Evolutionary conservation across 2,329 filamentous ascomycete species (phyloP), one percentile per base, ranked within the genome.

Genomic region (Penicillium verrucosum): DNA sequence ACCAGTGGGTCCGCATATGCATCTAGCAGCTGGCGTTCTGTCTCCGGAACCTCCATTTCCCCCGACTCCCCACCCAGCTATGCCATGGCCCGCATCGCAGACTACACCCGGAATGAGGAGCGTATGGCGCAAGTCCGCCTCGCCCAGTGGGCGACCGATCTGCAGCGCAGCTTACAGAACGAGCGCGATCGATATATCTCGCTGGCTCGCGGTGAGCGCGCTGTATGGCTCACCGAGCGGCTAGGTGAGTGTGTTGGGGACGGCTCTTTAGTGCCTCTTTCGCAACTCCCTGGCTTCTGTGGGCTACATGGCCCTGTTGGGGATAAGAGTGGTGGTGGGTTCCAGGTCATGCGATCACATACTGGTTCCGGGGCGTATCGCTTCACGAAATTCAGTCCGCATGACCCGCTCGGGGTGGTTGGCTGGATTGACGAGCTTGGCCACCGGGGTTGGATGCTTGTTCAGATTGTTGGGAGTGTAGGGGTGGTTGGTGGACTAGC

Each of bases 401-500:
- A 89, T 57, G 92, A 97, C 71, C 92, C 92, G 0, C 79, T 96
- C 0, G 92, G 92, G 0, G 72, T 96, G 36, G 80, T 95, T 50
- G 81, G 86, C 59, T 82, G 92, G 61, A 83, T 84, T 3, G 85
- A 88, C 21, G 82, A 85, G 36, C 68, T 95, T 38, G 85, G 82
- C 64, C 80, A 81, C 43, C 82, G 81, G 44, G 84, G 89, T 0
- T 86, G 86, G 78, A 73, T 88, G 45, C 82, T 89, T 0, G 76
- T 95, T 37, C 89, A 92, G 70, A 78, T 95, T 6, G 73, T 92
- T 23, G 89, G 90, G 14, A 85, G 89, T 50, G 79, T 92, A 51
- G 87, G 91, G 0, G 77, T 94, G 29, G 71, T 95, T 3, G 89
- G 90, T 4, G 89, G 89, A 14, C 70, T 93, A 36, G 83, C 86